Evolutionary conservation across 768 basidiomycete species (phyloP).

Genomic region (Basidioascus undulatus): DNA sequence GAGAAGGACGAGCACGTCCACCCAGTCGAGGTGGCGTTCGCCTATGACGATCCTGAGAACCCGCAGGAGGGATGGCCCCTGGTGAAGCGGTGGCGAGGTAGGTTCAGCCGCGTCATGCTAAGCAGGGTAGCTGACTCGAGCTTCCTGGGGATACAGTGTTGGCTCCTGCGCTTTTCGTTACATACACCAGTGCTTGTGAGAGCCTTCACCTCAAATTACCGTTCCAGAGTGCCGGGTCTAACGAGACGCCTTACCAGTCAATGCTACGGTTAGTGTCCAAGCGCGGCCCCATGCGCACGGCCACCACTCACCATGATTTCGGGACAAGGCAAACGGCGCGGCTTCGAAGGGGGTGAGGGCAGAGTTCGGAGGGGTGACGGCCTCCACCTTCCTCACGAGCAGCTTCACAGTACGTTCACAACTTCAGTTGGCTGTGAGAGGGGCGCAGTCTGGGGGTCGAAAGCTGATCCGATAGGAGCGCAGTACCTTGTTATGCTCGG

Average conservation of each 20-base stretch:
- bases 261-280: too few species aligned
- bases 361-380: slow-evolving; percentile 5
- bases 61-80: slow-evolving; percentile 8
- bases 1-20: slow-evolving; percentile 2
- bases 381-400: slow-evolving; percentile 5
- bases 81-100: slow-evolving; percentile 9
- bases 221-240: background rate
- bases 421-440: background rate
- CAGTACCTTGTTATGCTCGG: slow-evolving; percentile 12
- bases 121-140: background rate
- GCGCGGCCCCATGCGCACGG: too few species aligned
- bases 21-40: slow-evolving; percentile 7
- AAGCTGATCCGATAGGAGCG: too few species aligned
- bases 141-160: slow-evolving; percentile 2
- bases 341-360: slow-evolving; percentile 5
- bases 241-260: background rate
- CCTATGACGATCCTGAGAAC: slow-evolving; percentile 8
- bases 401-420: background rate
- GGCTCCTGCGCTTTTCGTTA: slow-evolving; percentile 7
- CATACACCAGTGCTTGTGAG: slow-evolving; percentile 9
- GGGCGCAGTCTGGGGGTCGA: too few species aligned
- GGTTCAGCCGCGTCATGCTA: background rate
- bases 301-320: too few species aligned
- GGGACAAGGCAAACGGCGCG: slow-evolving; percentile 11
- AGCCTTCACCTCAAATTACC: background rate